phyloP scores from a whole-genome alignment of 106 monocot genomes.

The Dendrobium catenatum region DNA sequence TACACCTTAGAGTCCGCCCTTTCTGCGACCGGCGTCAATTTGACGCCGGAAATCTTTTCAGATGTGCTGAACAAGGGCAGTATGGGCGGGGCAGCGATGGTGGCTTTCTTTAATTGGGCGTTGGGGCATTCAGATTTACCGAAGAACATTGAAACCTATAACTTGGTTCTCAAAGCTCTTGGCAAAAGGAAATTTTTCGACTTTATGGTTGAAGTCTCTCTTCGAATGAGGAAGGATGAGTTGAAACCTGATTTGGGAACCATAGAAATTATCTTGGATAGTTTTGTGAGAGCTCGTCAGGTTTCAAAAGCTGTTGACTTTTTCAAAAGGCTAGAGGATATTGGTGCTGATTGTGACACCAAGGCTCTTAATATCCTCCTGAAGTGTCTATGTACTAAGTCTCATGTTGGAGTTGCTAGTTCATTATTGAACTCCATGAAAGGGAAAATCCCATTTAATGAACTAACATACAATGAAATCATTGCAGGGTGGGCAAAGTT shows the following conservation, averaged over 20 bases:
- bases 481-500: conserved; percentile 77
- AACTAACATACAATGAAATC: conserved; percentile 48
- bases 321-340: conserved; percentile 52
- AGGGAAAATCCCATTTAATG: conserved; percentile 43
- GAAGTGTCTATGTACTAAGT: conserved; percentile 51
- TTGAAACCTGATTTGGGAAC: conserved; percentile 42
- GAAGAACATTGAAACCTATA: conserved; percentile 35
- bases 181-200: conserved; percentile 76
- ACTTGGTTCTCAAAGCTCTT: conserved; percentile 55
- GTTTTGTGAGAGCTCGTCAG: conserved; percentile 42
- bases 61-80: conserved; percentile 60
- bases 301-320: conserved; percentile 56
- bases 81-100: conserved; percentile 52
- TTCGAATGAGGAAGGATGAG: conserved; percentile 47
- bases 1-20: conserved; percentile 56
- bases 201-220: conserved; percentile 41
- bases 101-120: conserved; percentile 86
- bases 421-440: conserved; percentile 48
- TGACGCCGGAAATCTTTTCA: conserved; percentile 52
- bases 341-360: conserved; percentile 27
- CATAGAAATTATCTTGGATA: conserved; percentile 49
- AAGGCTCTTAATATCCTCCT: conserved; percentile 46
- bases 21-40: conserved; percentile 43
- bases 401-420: conserved; percentile 60
- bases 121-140: conserved; percentile 31